Conservation (phyloP, 306 rosid species). For the Erythrophleum fordii region DNA sequence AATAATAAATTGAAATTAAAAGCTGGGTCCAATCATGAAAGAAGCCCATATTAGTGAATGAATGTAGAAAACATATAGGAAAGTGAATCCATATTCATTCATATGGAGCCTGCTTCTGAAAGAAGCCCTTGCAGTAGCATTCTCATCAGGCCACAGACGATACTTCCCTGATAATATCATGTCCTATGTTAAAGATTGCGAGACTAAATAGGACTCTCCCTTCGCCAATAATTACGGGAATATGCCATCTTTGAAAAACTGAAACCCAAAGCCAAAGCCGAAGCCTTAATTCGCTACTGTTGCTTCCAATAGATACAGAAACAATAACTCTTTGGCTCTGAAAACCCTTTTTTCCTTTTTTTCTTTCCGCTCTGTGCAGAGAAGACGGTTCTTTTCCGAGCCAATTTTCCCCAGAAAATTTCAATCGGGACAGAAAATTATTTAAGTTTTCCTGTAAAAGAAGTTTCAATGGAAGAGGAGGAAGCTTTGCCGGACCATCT, state of each 20-base stretch:
- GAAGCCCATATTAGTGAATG: not conserved
- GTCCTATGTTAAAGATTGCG: constrained; percentile 44
- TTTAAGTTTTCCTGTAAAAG: constrained; percentile 16
- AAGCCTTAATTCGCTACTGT: not conserved
- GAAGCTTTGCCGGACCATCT: constrained; percentile 73
- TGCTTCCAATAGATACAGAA: constrained; percentile 39
- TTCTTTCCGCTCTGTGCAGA: constrained; percentile 25
- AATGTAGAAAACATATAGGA: not conserved
- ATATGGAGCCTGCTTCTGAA: constrained; percentile 2
- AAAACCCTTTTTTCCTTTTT: constrained; percentile 4
- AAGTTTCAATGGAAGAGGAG: constrained; percentile 41
- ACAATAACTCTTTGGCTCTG: constrained; percentile 32
- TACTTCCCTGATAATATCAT: constrained; percentile 22
- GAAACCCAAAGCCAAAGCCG: no score
- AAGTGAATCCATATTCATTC: not conserved
- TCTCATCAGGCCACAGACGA: constrained; percentile 1
- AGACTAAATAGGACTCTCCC: constrained; percentile 52
- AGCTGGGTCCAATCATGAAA: not conserved
- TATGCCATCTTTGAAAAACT: constrained; percentile 49
- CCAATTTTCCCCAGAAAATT: constrained; percentile 42
- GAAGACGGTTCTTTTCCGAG: constrained; percentile 21
- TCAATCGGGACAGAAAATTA: constrained; percentile 20
- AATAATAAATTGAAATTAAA: not conserved
- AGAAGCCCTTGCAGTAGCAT: not conserved
- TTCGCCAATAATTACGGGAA: constrained; percentile 57